Base-by-base conservation (phyloP, 768 basidiomycete genomes). In the Boletus fagicola region DNA sequence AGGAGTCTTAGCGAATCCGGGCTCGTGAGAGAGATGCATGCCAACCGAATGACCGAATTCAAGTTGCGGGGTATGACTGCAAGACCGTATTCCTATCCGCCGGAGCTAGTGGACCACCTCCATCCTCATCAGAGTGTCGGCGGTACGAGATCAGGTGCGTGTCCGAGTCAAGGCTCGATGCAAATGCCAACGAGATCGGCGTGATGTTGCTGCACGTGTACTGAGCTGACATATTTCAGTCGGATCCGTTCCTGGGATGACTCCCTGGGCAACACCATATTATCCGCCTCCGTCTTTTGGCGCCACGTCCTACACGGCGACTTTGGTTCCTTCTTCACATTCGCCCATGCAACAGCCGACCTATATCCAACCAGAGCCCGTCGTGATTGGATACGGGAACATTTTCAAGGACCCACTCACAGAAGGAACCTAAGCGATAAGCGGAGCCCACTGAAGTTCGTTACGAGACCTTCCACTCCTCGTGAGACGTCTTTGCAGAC, bases 11-110 rank as follows among this genome's bases (percentile, higher is more conserved):
- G 33, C 8, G 57, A 59, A 46, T 59, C n/a, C n/a, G n/a, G 58
- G 58, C 26, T 59, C 5, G 48, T 59, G 56, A 48, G 13, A 38
- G 58, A 59, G 45, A 47, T 59, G 56, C 50, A 48, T 38, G 56
- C n/a, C n/a, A n/a, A 59, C 39, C 30, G 38, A 43, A 9, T 48
- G 20, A 1, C 24, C 6, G 56, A 59, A 6, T 38, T n/a, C n/a
- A n/a, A n/a, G n/a, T n/a, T 52, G 50, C 50, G 49, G 39, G 20
- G 30, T 28, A 50, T 46, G 36, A 35, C n/a, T 18, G 2, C 28
- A 9, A 47, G 33, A 36, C n/a, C 7, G 33, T 16, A 51, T 43
- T 5, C 36, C 10, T 16, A 18, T 39, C 43, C 11, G 2, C 36
- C 33, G 22, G 49, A 58, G 5, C 39, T 5, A 39, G 3, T 16